Evolutionary conservation across 768 basidiomycete genomes (phyloP), one percentile per base, ranked within the genome.

Genomic region (Tylopilus sp.): DNA sequence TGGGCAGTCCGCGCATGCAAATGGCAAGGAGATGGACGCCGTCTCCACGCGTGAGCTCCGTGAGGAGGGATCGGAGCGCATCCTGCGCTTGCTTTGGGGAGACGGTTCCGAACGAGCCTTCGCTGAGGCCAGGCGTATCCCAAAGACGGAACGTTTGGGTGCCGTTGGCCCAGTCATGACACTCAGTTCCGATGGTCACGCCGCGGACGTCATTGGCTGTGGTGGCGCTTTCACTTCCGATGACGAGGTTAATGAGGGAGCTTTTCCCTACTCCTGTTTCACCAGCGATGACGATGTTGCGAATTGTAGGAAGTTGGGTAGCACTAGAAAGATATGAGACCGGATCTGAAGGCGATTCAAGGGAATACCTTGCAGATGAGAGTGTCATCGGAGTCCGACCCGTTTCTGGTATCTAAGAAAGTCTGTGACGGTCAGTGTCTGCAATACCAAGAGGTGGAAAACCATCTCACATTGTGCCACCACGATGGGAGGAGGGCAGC

Each of bases 91-190:
- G 56, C 33, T 57, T 64, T 23, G 63, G 56, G 22, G 58, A 44
- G 5, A 65, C 55, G 4, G 51, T 58, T 33, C 63, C 63, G 6
- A 52, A 62, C 7, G 63, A 58, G 36, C 58, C 61, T 47, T 68
- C 67, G 42, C 59, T 58, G n/a, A 69, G 60, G 23, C 69, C 70
- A 1, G 60, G 65, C 1, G 69, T 70, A 42, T 71, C 69, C 63
- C 56, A 69, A 35, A 71, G 54, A 31, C 58, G 54, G 51, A 57
- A 70, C 17, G 52, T 57, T 39, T 61, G 59, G 8, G 36, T 38
- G 33, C 51, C 50, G 18, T 42, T 42, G 41, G 26, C 50, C 52
- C 57, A 57, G 20, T 58, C 55, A 33, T 65, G 54, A 44, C 49
- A 53, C 40, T 55, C 57, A 13, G 51, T 59, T 18, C 55, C 57